Evolutionary conservation across 202 grass and related monocot species (phyloP), one percentile per base, ranked within the genome.

Genomic region (Setaria italica): DNA sequence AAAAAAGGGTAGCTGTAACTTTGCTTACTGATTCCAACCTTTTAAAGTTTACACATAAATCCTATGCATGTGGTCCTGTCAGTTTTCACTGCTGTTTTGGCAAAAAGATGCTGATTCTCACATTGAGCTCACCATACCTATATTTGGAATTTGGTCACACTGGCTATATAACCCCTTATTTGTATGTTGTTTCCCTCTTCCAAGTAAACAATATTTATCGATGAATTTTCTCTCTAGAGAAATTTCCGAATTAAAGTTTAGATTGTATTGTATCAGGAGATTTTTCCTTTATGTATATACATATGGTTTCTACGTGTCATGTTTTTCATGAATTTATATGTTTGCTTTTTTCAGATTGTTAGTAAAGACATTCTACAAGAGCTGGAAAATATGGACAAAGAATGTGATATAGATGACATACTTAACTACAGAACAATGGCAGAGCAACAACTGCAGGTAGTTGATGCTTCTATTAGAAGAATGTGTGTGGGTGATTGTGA

Each of bases 341-440:
- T 56, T 78, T 74, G 4, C 20, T 68, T 25, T 88, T 92, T 88
- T 82, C 88, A 99, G 96, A 78, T 90, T 92, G 88, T 99, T 79
- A 88, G 79, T 80, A 84, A 95, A 85, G 86, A 91, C 88, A 94
- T 90, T 88, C 79, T 94, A 76, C 82, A 94, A 89, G 88, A 95
- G 74, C 85, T 99, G 47, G 93, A 92, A 87, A 88, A 81, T 81
- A 92, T 99, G 93, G 96, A 99, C 72, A 99, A 80, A 86, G 96
- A 94, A 83, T 95, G 91, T 83, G 91, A 95, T 87, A 92, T 95
- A 87, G 90, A 94, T 88, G 96, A 99, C 82, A 94, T 99, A 63
- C 86, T 99, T 76, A 92, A 87, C 88, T 99, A 99, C 82, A 95
- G 96, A 89, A 83, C 90, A 77, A 88, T 90, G 79, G 88, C 96